Conservation (phyloP, 768 basidiomycete species). For the Russula sp. region DNA sequence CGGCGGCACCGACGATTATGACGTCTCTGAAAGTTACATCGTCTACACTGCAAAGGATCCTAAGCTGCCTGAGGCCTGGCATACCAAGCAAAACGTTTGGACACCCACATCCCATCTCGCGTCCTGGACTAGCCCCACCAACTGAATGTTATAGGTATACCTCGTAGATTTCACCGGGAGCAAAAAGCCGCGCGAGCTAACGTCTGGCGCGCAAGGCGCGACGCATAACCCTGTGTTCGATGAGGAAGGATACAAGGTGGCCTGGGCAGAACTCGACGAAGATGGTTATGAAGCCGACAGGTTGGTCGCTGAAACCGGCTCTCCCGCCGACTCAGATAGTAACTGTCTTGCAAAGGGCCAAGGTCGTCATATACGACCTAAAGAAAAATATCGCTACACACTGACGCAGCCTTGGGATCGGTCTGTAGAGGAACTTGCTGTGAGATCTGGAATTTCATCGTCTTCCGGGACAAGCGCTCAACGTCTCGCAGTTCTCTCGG, state of each 20-base stretch:
- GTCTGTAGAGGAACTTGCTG: slow-evolving; percentile 59
- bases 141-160: slow-evolving; percentile 52
- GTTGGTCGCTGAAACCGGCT: slow-evolving; percentile 36
- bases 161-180: slow-evolving; percentile 56
- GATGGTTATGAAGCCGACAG: slow-evolving; percentile 91
- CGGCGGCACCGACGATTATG: slow-evolving; percentile 80
- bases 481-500: slow-evolving; percentile 59
- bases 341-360: slow-evolving; percentile 46
- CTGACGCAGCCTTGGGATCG: slow-evolving; percentile 86
- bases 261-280: slow-evolving; percentile 83
- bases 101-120: not conserved
- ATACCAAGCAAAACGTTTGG: slow-evolving; percentile 83
- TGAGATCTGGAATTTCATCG: slow-evolving; percentile 37
- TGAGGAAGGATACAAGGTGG: slow-evolving; percentile 62
- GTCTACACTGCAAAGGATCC: slow-evolving; percentile 88
- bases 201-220: slow-evolving; percentile 82
- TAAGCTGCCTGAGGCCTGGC: slow-evolving; percentile 67
- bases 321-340: not conserved
- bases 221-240: slow-evolving; percentile 71
- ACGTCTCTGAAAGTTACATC: slow-evolving; percentile 64
- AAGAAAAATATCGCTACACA: slow-evolving; percentile 62
- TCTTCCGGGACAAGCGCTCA: not conserved
- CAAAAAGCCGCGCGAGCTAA: slow-evolving; percentile 60
- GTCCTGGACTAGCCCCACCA: not conserved
- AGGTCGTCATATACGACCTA: slow-evolving; percentile 79